A percentile compares a stretch with the other conserved stretches of the same genome.
Conservation (phyloP, 1,139 yeast genomes). For the Saccharomyces hybrid region DNA sequence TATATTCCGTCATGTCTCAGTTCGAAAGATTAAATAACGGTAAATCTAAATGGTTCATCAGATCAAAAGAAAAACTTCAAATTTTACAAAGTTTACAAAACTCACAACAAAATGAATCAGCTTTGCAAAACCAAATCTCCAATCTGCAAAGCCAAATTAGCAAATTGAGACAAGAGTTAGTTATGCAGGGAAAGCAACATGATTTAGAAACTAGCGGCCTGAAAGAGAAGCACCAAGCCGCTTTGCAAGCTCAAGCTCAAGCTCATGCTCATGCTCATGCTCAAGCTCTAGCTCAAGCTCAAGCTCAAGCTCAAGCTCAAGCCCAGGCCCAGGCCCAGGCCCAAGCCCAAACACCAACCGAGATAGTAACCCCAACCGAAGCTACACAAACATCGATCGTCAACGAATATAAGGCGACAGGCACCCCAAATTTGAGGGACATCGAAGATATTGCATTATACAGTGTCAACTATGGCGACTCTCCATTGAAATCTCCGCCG, state of each 20-base stretch:
- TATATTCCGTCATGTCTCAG: conserved; percentile 75
- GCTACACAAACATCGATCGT: neutral
- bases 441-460: conserved; percentile 29
- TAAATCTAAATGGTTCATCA: conserved; percentile 36
- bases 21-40: conserved; percentile 45
- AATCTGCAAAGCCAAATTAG: neutral
- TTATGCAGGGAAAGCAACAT: neutral
- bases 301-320: neutral
- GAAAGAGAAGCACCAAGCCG: neutral
- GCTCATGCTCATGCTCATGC: too few species aligned
- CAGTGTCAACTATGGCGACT: conserved; percentile 26
- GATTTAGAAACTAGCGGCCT: neutral
- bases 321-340: neutral
- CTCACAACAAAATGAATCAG: conserved; percentile 6
- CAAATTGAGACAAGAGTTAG: neutral
- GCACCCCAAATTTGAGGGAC: conserved; percentile 29
- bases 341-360: neutral
- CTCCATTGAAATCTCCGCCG: conserved; percentile 15
- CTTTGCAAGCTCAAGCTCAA: neutral
- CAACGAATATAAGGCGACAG: conserved; percentile 18
- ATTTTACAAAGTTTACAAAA: conserved; percentile 15
- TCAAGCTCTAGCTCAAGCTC: too few species aligned
- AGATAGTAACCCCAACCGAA: neutral
- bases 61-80: conserved; percentile 27
- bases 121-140: neutral